Percentiles rank a stretch among this genome's conserved stretches.
Evolutionary conservation across 2,329 filamentous ascomycete genomes (phyloP).

Genomic region (Fusarium sp.): DNA sequence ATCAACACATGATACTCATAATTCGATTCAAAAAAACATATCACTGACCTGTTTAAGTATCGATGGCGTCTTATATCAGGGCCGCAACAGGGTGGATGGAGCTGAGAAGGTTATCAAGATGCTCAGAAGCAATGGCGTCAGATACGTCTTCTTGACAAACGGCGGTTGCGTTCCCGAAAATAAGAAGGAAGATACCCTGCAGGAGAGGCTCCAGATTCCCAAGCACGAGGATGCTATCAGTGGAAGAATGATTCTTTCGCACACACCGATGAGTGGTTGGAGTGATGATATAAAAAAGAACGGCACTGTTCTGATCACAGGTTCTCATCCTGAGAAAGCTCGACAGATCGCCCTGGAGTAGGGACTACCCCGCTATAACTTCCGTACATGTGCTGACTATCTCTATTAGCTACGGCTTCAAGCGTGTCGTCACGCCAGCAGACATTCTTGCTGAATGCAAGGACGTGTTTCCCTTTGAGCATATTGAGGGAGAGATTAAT

Average conservation of each 20-base stretch:
- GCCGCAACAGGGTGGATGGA: conserved; percentile 80
- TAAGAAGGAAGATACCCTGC: conserved; percentile 52
- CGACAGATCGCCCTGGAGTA: conserved; percentile 78
- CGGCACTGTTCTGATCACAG: conserved; percentile 77
- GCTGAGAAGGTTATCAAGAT: conserved; percentile 79
- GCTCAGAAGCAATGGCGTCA: conserved; percentile 80
- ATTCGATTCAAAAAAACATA: neutral
- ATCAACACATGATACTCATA: neutral
- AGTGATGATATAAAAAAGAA: conserved; percentile 52
- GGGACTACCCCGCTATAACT: conserved; percentile 20
- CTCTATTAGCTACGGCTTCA: conserved; percentile 73
- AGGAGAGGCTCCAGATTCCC: conserved; percentile 49
- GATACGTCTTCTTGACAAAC: conserved; percentile 96
- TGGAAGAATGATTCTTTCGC: conserved; percentile 74
- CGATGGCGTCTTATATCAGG: conserved; percentile 93
- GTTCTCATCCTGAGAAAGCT: conserved; percentile 74
- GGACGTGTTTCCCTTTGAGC: conserved; percentile 84
- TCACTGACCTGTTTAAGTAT: conserved; percentile 63
- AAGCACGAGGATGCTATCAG: conserved; percentile 52
- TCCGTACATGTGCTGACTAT: neutral
- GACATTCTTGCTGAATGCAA: conserved; percentile 83
- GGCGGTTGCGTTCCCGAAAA: conserved; percentile 87
- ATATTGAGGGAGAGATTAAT: conserved; percentile 49
- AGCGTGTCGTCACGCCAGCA: conserved; percentile 83
- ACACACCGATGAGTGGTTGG: conserved; percentile 84